phyloP scores from a whole-genome alignment of 768 basidiomycete genomes.

The Xerocomellus chrysenteron region DNA sequence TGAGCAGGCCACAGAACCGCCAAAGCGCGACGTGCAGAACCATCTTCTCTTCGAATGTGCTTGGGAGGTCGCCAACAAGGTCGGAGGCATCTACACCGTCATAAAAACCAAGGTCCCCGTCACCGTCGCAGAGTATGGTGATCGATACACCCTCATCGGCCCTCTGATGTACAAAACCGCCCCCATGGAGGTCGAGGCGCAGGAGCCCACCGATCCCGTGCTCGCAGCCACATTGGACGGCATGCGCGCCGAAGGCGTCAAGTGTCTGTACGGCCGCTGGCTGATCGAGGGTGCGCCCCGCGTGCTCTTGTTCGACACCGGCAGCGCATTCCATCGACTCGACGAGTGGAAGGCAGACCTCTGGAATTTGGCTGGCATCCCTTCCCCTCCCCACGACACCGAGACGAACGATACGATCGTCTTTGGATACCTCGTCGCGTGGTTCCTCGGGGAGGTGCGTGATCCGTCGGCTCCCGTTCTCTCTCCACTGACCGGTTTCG shows the following conservation, averaged over 20 bases:
- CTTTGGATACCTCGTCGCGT: constrained; percentile 96
- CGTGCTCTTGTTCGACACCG: constrained; percentile 95
- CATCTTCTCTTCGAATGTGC: constrained; percentile 91
- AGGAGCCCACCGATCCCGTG: constrained; percentile 82
- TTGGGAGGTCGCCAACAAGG: constrained; percentile 99
- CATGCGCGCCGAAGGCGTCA: constrained; percentile 90
- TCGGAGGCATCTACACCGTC: constrained; percentile 99
- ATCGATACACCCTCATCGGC: constrained; percentile 93
- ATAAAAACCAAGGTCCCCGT: constrained; percentile 99
- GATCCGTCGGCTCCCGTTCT: constrained; percentile 10
- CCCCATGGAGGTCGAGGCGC: constrained; percentile 96
- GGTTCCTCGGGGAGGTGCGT: constrained; percentile 98
- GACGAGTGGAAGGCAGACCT: constrained; percentile 99
- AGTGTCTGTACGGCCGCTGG: constrained; percentile 95
- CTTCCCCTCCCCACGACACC: constrained; percentile 92
- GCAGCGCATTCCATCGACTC: constrained; percentile 78
- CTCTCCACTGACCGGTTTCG: constrained; percentile 2
- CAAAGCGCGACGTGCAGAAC: constrained; percentile 70
- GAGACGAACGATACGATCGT: constrained; percentile 99
- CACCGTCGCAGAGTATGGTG: constrained; percentile 93
- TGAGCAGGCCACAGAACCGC: constrained; percentile 18
- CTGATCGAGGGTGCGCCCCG: constrained; percentile 95
- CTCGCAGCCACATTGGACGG: constrained; percentile 71
- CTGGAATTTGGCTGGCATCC: constrained; percentile 98
- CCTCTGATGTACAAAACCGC: constrained; percentile 98